Evolutionary conservation across 2,329 filamentous ascomycete genomes (phyloP), one percentile per base, ranked within the genome.

Genomic region (Fusarium buharicum): DNA sequence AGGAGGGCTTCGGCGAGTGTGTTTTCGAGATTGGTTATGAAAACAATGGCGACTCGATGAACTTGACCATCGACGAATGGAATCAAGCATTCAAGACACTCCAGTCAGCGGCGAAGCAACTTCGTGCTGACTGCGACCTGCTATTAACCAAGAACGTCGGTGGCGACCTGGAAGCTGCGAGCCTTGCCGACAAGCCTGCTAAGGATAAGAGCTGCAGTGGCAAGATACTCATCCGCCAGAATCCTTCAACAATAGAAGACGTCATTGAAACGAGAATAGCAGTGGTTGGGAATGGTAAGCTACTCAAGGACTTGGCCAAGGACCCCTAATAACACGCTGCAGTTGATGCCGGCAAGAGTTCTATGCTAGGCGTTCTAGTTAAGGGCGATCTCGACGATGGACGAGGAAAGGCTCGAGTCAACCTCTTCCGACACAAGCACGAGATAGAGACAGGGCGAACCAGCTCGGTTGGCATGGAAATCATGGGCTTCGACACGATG

Each of bases 391-490:
- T 99, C 2, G 95, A 99, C 70, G 95, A 99, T 77, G 95, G 95
- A 14, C 86, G 95, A 72, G 95, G 95, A 12, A 94, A 91, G 75
- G 94, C 95, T 40, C 90, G 95, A 61, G 91, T 99, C 47, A 98
- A 97, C 66, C 86, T 99, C 12, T 99, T 99, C 78, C 87, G 95
- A 14, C 95, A 99, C 77, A 98, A 99, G 77, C 95, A 99, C 72
- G 95, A 99, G 78, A 90, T 98, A 36, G 95, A 99, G 77, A 95
- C 91, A 41, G 95, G 95, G 2, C 86, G 95, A 65, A 99, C 95
- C 10, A 97, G 92, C 73, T 97, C 93, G 0, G 95, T 99, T 1
- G 94, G 95, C 37, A 96, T 98, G 93, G 95, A 99, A 76, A 98
- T 98, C 60, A 93, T 98, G 90, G 95, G 95, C 2, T 99, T 97